Evolutionary conservation across 139 green algal genomes (phyloP), one percentile per base, ranked within the genome.

Genomic region (Nannochloris sp.): DNA sequence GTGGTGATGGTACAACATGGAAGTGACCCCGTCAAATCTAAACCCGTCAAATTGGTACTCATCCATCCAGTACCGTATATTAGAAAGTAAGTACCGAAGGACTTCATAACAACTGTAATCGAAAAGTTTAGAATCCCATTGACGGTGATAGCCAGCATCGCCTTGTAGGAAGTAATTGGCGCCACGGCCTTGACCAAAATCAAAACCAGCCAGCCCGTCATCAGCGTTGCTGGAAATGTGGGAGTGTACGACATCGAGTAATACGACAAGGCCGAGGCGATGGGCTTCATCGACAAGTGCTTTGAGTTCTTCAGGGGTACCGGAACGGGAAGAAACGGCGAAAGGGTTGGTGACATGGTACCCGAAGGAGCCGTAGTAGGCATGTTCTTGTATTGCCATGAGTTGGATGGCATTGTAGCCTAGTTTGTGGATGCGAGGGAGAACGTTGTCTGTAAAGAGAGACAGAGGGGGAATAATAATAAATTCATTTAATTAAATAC

Each of bases 1-100:
- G 72, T 97, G 92, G 78, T 97, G 92, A 63, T 93, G 82, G 80
- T 98, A 98, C 55, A 98, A 81, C 93, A 98, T 98, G 56, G 78
- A 91, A 2, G 92, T 97, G 2, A 98, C 93, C 39, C 93, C 93
- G 72, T 97, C 92, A 73, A 96, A 96, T 34, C 90, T 75, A 76
- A 96, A 97, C 15, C 90, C 90, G 54, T 97, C 92, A 77, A 98
- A 98, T 54, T 85, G 90, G 65, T 33, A 54, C 77, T 98, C 93
- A 12, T 97, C 88, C n/a, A 98, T 36, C 93, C 92, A 99, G 53
- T 64, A 99, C 8, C 83, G 64, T 45, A 97, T 60, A 74, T 98
- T 98, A 54, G 85, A 95, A 25, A 99, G 87, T 53, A 97, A 82
- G 67, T 93, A 96, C 30, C 91, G 75, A 70, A 92, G 77, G 33